Conservation (phyloP, 108 stramenopile species). For the Cyclostephanos tholiformis region DNA sequence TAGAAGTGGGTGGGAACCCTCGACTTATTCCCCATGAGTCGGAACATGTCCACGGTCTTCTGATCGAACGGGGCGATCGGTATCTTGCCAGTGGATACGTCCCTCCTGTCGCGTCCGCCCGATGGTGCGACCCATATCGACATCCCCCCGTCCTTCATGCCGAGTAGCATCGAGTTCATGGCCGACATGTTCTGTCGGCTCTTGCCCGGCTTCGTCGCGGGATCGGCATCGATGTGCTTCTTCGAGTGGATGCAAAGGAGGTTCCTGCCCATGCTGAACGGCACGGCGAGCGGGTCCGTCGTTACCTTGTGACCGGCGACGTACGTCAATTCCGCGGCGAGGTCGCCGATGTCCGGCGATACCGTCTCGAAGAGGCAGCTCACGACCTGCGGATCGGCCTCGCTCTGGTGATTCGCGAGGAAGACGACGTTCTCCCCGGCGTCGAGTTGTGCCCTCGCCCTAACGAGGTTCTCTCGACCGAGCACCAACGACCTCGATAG, state of each 20-base stretch:
- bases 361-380: constrained; percentile 67
- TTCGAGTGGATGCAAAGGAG: constrained; percentile 96
- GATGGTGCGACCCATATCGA: constrained; percentile 97
- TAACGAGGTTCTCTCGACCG: constrained; percentile 76
- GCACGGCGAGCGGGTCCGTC: constrained; percentile 91
- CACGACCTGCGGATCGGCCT: constrained; percentile 96
- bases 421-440: constrained; percentile 93
- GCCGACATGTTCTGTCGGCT: constrained; percentile 86
- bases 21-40: constrained; percentile 91
- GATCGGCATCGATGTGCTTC: constrained; percentile 95
- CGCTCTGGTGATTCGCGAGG: constrained; percentile 95
- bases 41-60: constrained; percentile 96
- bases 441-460: constrained; percentile 69
- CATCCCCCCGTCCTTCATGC: constrained; percentile 82
- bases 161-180: constrained; percentile 83
- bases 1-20: constrained; percentile 90
- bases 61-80: constrained; percentile 91
- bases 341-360: constrained; percentile 54
- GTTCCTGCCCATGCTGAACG: constrained; percentile 95
- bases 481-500: constrained; percentile 64
- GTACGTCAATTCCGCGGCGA: constrained; percentile 77
- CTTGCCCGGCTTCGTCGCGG: constrained; percentile 87
- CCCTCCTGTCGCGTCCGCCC: constrained; percentile 92
- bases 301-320: constrained; percentile 98
- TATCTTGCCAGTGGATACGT: constrained; percentile 75